These are phyloP conservation scores for Xanthoconium stramineum DNA, from an alignment of 768 basidiomycete species.

Conservation along the genomic window DNA sequence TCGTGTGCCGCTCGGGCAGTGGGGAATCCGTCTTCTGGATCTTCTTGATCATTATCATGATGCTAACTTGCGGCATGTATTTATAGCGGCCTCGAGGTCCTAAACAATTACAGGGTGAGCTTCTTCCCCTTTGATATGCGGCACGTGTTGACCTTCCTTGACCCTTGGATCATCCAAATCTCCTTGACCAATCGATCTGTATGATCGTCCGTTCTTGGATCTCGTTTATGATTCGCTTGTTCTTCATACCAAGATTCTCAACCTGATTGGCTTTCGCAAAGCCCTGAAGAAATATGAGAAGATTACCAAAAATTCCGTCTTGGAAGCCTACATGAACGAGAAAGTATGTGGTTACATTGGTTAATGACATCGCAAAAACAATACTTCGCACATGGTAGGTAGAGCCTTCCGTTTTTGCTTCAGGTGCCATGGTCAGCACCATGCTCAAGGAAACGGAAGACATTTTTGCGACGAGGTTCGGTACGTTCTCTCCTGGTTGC, in stretches of 20 bases:
- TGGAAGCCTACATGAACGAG: constrained; percentile 78
- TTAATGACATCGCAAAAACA: background rate
- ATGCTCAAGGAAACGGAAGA: constrained; percentile 79
- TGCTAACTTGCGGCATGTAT: constrained; percentile 11
- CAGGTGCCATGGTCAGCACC: constrained; percentile 52
- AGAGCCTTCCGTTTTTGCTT: constrained; percentile 64
- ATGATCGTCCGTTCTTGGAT: background rate
- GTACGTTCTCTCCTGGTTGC: constrained; percentile 39
- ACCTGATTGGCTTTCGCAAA: constrained; percentile 87
- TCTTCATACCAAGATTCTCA: constrained; percentile 57
- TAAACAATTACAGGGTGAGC: constrained; percentile 83
- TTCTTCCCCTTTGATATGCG: background rate
- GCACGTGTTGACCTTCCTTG: background rate
- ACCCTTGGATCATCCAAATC: background rate
- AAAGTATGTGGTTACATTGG: constrained; percentile 42
- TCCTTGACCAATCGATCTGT: background rate
- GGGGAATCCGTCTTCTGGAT: too few species aligned
- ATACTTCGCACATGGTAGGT: constrained; percentile 46
- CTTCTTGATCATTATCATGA: too few species aligned
- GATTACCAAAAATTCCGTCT: constrained; percentile 64
- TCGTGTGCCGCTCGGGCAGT: too few species aligned
- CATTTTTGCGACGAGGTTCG: constrained; percentile 72
- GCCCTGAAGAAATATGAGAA: constrained; percentile 86
- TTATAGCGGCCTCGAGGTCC: constrained; percentile 67
- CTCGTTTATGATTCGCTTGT: background rate